phyloP scores from a whole-genome alignment of 495 filamentous ascomycete species.

The Tuber magnatum region DNA sequence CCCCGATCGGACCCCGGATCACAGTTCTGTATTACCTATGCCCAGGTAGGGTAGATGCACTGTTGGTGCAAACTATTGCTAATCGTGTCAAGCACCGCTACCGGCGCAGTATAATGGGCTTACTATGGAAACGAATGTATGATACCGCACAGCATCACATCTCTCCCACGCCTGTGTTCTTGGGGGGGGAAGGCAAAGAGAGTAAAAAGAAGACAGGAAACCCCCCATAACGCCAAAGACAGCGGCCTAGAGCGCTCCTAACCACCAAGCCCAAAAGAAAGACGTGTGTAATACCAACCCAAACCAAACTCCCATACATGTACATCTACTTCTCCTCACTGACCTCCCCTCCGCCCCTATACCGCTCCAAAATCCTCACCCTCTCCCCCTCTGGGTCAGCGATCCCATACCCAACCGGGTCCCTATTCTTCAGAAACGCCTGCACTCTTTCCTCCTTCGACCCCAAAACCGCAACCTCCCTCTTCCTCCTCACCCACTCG shows the following conservation, averaged over 20 bases:
- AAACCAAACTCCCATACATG: not conserved
- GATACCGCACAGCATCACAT: not conserved
- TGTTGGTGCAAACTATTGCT: not conserved
- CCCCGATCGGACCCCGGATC: not conserved
- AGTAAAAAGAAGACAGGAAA: not conserved
- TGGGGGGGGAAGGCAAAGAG: not conserved
- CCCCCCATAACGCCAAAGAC: not conserved
- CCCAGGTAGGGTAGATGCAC: not conserved
- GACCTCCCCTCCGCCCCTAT: not conserved
- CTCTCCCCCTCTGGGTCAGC: conserved; percentile 21
- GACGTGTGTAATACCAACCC: not conserved
- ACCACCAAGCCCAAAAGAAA: conserved; percentile 1
- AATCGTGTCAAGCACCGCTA: not conserved
- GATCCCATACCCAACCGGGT: conserved; percentile 29
- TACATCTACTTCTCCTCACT: not conserved
- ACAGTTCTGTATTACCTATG: not conserved
- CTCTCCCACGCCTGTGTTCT: not conserved
- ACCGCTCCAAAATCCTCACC: not conserved
- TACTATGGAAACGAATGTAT: not conserved
- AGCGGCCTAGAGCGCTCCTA: not conserved
- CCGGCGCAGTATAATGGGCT: not conserved
- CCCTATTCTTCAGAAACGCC: conserved; percentile 35
- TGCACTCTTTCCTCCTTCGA: conserved; percentile 37
- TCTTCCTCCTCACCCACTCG: conserved; percentile 29
- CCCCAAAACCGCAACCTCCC: conserved; percentile 24